Base-by-base conservation (phyloP, 176 grass and related monocot species). In the Oryza meyeriana region DNA sequence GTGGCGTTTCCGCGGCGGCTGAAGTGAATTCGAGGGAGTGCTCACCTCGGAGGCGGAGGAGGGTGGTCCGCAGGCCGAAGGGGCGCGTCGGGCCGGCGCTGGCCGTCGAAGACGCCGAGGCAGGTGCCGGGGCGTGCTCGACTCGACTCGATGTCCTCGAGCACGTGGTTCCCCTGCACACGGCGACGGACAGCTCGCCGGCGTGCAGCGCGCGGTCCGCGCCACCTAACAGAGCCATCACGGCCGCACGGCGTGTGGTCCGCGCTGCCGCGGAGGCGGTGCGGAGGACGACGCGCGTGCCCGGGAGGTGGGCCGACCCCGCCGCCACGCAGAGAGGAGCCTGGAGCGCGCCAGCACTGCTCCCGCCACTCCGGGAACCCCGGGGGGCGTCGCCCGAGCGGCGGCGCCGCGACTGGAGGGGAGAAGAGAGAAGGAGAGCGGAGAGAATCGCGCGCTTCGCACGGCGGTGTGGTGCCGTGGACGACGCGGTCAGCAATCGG, bases 131-230 rank as follows among this genome's bases (percentile, higher is more conserved):
- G 90, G 65, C 77, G 82, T 87, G 47, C 83, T 79, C 26, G 96
- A 95, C 61, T 95, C 93, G 75, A 99, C 26, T 71, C 81, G 90
- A 81, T 93, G 84, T 99, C 96, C 85, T 99, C 96, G 17, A 99
- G 82, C 20, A 95, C 83, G 61, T 94, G 79, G 83, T 99, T 99
- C 30, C 93, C 96, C 91, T 99, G 96, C 39, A 89, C 89, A 99
- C 82, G 18, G 91, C 96, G 79, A 86, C 81, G 41, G 96, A 95
- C 47, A 95, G 75, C 24, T 95, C 93, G 1, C 96, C 93, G 0
- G 84, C 89, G 74, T 80, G 79, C 85, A 92, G 42, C 79, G 87
- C 62, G 82, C 86, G 50, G 76, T 81, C 95, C 96, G 68, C 89
- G 85, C 36, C 85, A 84, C 93, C 96, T 93, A 44, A 99, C 83